Evolutionary conservation across 2,329 filamentous ascomycete species (phyloP).

Genomic region (Exophiala xenobiotica): DNA sequence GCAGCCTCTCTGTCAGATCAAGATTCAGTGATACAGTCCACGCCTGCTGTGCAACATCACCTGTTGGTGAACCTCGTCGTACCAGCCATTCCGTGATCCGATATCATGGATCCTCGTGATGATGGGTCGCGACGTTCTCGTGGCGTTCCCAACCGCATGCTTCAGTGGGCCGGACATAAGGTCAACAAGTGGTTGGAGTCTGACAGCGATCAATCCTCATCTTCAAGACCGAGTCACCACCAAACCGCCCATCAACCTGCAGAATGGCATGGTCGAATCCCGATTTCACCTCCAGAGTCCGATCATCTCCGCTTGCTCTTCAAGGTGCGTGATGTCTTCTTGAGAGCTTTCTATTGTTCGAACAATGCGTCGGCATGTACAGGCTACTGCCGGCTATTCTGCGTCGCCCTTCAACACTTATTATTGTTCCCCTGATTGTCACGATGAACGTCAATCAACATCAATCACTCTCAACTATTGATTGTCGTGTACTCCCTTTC

Average conservation of each 20-base stretch:
- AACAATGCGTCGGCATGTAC: no score
- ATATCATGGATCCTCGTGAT: constrained; percentile 10
- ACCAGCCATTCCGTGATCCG: constrained; percentile 1
- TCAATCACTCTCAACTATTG: background rate
- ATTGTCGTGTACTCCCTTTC: background rate
- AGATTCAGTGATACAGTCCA: constrained; percentile 9
- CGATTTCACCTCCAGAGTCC: background rate
- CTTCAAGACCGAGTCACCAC: constrained; percentile 3
- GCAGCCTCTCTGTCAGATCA: background rate
- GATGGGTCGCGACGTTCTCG: constrained; percentile 10
- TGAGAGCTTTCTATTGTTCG: background rate
- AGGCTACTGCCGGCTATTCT: background rate
- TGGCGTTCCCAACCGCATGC: constrained; percentile 11
- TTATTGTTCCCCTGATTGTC: background rate
- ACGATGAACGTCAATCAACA: background rate
- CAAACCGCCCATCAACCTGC: background rate
- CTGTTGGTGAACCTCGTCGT: background rate
- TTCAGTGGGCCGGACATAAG: constrained; percentile 12
- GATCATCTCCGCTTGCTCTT: constrained; percentile 14
- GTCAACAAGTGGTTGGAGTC: constrained; percentile 10
- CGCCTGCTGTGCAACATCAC: constrained; percentile 5
- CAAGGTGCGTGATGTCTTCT: constrained; percentile 12
- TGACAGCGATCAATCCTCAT: background rate
- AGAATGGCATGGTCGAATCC: background rate
- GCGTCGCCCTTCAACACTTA: background rate